Evolutionary conservation across 495 filamentous ascomycete species (phyloP).

Genomic region (Poronia punctata): DNA sequence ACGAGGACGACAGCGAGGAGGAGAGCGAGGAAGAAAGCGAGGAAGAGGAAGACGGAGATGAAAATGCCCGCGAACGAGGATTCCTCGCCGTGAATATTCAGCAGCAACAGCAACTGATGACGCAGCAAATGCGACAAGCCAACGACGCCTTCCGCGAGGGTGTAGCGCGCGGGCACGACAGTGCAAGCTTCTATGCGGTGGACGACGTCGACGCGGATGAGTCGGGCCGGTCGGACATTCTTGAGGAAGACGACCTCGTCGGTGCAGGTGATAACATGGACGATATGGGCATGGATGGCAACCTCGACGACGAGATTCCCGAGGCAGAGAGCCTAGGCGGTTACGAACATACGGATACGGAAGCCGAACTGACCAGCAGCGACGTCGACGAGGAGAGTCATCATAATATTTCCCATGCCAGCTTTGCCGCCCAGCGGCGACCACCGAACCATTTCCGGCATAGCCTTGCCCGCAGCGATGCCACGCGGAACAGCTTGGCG

Average conservation of each 20-base stretch:
- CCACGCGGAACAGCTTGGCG: slow-evolving; percentile 42
- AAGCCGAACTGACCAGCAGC: slow-evolving; percentile 52
- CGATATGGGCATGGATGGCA: slow-evolving; percentile 48
- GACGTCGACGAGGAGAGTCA: slow-evolving; percentile 38
- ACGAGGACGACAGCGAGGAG: slow-evolving; percentile 24
- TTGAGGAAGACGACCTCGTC: slow-evolving; percentile 48
- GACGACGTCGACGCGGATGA: slow-evolving; percentile 42
- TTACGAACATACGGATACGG: slow-evolving; percentile 81
- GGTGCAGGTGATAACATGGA: slow-evolving; percentile 22
- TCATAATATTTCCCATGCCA: slow-evolving; percentile 16
- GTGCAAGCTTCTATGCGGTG: slow-evolving; percentile 31
- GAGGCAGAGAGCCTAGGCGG: slow-evolving; percentile 50
- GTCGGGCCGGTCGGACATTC: slow-evolving; percentile 39
- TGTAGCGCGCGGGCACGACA: slow-evolving; percentile 37
- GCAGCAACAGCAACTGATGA: slow-evolving; percentile 29
- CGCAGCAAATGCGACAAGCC: slow-evolving; percentile 36
- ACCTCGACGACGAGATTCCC: slow-evolving; percentile 62
- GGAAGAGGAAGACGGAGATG: slow-evolving; percentile 26
- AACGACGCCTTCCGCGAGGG: slow-evolving; percentile 41
- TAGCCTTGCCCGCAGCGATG: slow-evolving; percentile 32
- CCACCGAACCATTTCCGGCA: slow-evolving; percentile 14
- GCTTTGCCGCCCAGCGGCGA: slow-evolving; percentile 19
- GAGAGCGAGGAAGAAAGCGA: slow-evolving; percentile 25
- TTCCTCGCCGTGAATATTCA: slow-evolving; percentile 25
- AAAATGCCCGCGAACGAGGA: slow-evolving; percentile 27